Percentiles rank a stretch among this genome's conserved stretches.
phyloP scores from a whole-genome alignment of 148 eudicot genomes.

The Arbutus unedo region DNA sequence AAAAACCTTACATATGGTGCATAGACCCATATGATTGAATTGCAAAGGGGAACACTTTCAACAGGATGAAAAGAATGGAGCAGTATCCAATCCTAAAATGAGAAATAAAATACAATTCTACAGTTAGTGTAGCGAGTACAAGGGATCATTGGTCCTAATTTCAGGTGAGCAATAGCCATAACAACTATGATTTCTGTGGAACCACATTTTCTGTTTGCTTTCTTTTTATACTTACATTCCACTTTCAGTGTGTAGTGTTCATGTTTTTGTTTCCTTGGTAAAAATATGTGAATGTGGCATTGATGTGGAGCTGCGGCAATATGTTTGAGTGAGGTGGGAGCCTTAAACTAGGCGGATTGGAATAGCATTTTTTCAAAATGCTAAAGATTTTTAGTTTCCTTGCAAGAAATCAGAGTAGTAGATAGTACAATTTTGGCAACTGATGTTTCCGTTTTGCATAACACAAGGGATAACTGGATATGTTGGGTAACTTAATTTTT shows the following conservation, averaged over 20 bases:
- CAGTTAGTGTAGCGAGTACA: not conserved
- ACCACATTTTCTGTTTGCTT: slow-evolving; percentile 4
- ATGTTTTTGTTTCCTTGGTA: not conserved
- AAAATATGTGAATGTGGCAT: not conserved
- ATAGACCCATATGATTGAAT: not conserved
- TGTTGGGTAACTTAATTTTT: not conserved
- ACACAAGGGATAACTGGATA: not conserved
- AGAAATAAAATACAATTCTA: not conserved
- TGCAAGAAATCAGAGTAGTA: not conserved
- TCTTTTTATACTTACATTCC: not conserved
- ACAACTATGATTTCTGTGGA: not conserved
- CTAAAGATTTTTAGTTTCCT: not conserved
- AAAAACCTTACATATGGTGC: not conserved
- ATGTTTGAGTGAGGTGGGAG: no score
- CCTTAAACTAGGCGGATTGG: not conserved
- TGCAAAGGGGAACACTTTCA: not conserved
- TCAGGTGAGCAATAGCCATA: not conserved
- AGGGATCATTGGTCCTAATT: not conserved
- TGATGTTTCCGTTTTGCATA: not conserved
- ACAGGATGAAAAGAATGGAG: not conserved
- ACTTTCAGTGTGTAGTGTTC: not conserved
- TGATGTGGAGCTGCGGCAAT: not conserved
- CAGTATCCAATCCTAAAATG: not conserved
- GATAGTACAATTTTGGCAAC: not conserved
- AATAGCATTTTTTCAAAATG: not conserved